Evolutionary conservation across 2,329 filamentous ascomycete genomes (phyloP).

Genomic region (Aureobasidium sp.): DNA sequence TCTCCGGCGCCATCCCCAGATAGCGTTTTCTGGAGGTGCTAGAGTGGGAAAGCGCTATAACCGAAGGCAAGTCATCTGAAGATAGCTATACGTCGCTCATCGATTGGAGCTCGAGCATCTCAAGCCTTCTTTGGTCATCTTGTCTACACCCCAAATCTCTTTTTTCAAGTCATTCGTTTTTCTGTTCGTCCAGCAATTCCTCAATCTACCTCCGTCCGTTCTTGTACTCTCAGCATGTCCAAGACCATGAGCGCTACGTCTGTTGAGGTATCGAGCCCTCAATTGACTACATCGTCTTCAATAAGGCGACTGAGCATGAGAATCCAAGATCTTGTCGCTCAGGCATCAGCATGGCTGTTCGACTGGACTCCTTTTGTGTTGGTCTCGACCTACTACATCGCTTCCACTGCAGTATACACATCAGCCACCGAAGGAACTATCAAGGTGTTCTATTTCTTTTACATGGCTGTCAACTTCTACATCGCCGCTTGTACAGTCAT

Average conservation of each 20-base stretch:
- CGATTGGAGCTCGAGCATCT: not conserved
- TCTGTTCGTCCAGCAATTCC: not conserved
- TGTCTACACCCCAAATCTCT: not conserved
- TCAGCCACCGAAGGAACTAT: constrained; percentile 24
- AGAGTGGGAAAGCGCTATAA: not conserved
- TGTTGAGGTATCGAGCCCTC: not conserved
- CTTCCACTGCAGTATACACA: constrained; percentile 27
- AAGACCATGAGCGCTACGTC: not conserved
- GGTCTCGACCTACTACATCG: constrained; percentile 26
- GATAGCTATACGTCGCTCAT: not conserved
- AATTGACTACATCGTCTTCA: not conserved
- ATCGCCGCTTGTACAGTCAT: constrained; percentile 25
- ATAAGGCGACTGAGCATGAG: not conserved
- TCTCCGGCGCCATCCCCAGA: not conserved
- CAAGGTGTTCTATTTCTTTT: constrained; percentile 29
- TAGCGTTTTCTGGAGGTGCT: not conserved
- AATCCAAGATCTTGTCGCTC: not conserved
- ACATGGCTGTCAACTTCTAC: constrained; percentile 29
- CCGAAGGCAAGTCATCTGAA: not conserved
- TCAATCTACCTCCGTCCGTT: not conserved
- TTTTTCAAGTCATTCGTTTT: not conserved
- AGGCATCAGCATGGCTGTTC: constrained; percentile 26
- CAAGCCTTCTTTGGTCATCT: not conserved
- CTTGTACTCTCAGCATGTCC: not conserved
- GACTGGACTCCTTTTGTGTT: constrained; percentile 27